Conservation (phyloP, 2,329 filamentous ascomycete genomes). For the Hypocreales sp. region DNA sequence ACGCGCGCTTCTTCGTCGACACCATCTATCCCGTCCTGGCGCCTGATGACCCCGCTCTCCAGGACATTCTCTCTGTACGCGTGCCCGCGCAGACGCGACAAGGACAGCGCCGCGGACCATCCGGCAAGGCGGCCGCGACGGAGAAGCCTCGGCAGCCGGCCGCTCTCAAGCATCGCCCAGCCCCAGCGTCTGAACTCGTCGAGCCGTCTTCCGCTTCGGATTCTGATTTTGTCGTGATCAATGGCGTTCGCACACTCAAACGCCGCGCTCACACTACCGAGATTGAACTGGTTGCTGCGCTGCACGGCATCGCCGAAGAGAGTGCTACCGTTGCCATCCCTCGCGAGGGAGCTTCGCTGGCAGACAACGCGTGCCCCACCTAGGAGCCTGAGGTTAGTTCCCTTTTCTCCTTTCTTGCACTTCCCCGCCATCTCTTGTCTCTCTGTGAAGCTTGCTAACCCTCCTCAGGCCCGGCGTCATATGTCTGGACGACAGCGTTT, state of each 20-base stretch:
- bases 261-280: conserved; percentile 14
- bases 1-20: neutral
- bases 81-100: no score
- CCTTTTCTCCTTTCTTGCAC: neutral
- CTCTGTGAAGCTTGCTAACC: no score
- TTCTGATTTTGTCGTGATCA: conserved; percentile 6
- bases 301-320: conserved; percentile 5
- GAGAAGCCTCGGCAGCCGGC: no score
- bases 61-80: neutral
- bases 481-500: conserved; percentile 9
- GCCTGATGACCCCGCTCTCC: neutral
- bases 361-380: conserved; percentile 1
- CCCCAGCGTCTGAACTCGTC: no score
- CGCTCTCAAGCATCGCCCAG: no score
- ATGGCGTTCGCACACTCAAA: conserved; percentile 15
- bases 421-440: no score
- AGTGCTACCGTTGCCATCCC: neutral
- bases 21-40: neutral
- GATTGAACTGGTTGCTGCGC: conserved; percentile 13
- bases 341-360: neutral
- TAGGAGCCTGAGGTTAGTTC: conserved; percentile 2
- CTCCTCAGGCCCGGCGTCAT: conserved; percentile 4
- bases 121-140: no score
- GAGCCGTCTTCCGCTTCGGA: no score
- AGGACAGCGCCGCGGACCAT: no score